phyloP scores from a whole-genome alignment of 2,329 filamentous ascomycete species.

The Penicillium sp. region DNA sequence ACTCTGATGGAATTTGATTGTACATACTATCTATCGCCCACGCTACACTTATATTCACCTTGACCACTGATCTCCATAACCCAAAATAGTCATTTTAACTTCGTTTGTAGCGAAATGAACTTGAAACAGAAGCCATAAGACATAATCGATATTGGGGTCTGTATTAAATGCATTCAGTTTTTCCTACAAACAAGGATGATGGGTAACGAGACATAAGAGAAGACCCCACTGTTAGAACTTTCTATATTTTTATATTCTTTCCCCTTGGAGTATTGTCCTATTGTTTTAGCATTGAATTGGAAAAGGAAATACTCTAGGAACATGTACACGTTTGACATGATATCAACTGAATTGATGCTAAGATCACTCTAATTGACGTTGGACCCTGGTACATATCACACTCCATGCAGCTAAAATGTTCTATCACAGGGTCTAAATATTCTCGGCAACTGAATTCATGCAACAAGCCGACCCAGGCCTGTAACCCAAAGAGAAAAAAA shows the following conservation, averaged over 20 bases:
- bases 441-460: not conserved
- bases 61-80: not conserved
- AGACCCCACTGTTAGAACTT: not conserved
- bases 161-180: not conserved
- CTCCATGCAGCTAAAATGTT: not conserved
- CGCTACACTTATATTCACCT: not conserved
- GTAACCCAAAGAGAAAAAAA: not conserved
- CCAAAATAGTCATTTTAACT: not conserved
- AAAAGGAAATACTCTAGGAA: not conserved
- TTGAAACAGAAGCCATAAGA: not conserved
- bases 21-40: not conserved
- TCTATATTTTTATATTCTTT: not conserved
- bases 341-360: not conserved
- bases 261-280: not conserved
- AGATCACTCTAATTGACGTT: not conserved
- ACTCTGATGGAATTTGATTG: not conserved
- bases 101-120: not conserved
- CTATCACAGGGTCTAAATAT: not conserved
- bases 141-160: not conserved
- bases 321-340: not conserved
- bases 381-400: not conserved
- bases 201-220: no score
- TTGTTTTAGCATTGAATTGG: not conserved
- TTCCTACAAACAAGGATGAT: no score
- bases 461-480: not conserved